Evolutionary conservation across 2,329 filamentous ascomycete species (phyloP), one percentile per base, ranked within the genome.

Genomic region (Biscogniauxia sp.): DNA sequence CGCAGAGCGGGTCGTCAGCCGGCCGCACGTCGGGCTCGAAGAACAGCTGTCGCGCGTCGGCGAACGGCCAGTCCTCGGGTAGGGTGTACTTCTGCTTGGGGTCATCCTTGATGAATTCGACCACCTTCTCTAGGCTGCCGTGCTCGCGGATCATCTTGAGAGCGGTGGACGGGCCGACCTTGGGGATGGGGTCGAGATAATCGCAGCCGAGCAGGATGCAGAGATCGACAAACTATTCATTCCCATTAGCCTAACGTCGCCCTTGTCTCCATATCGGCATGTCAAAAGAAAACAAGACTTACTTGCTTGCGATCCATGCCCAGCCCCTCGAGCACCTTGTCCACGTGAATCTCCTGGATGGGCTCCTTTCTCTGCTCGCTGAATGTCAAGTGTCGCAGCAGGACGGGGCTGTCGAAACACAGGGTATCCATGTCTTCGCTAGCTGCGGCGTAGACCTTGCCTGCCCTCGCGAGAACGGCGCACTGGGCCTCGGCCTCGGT

Each of bases 341-440:
- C 88, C 17, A 98, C 79, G 70, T 92, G 88, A 55, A 99, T 96
- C 76, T 99, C 95, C 71, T 96, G 93, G 68, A 99, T 97, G 0
- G 95, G 95, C 75, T 98, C 93, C 78, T 99, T 99, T 65, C 94
- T 86, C 79, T 97, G 93, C 80, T 99, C 95, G 73, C 92, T 96
- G 76, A 97, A 98, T 1, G 95, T 99, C 65, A 99, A 84, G 77
- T 99, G 93, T 55, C 95, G 86, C 65, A 99, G 80, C 53, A 99
- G 80, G 61, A 99, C 93, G 0, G 95, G 95, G 56, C 93, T 84
- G 71, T 97, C 88, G 76, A 99, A 99, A 72, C 94, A 98, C 58
- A 99, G 80, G 0, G 95, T 99, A 73, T 99, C 95, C 95, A 99
- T 99, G 78, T 99, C 95, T 78, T 99, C 95, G 66, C 91, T 96